A percentile compares a stretch with the other conserved stretches of the same genome.
Evolutionary conservation across 352 stramenopile species (phyloP).

Genomic region (Phytophthora litchii): DNA sequence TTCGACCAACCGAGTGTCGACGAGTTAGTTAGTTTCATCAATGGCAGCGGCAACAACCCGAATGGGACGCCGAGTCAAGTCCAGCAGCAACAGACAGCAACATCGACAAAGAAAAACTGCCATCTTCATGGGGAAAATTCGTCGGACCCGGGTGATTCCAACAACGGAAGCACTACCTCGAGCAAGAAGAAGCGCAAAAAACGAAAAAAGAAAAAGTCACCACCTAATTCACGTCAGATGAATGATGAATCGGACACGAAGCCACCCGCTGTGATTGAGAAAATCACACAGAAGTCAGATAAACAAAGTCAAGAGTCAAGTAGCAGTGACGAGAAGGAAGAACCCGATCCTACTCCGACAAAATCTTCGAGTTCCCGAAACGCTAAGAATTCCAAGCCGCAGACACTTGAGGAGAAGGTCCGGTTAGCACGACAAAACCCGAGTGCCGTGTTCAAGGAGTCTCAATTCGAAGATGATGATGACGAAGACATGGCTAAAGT

Average conservation of each 20-base stretch:
- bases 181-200: slow-evolving; percentile 79
- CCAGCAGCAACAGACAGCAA: slow-evolving; percentile 33
- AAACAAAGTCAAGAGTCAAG: slow-evolving; percentile 26
- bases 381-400: slow-evolving; percentile 16
- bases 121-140: slow-evolving; percentile 33
- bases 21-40: slow-evolving; percentile 85
- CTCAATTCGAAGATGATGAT: slow-evolving; percentile 81
- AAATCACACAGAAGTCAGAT: slow-evolving; percentile 1
- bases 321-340: slow-evolving; percentile 37
- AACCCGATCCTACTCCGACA: slow-evolving; percentile 11
- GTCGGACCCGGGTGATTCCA: slow-evolving; percentile 34
- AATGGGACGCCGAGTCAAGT: slow-evolving; percentile 26
- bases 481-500: slow-evolving; percentile 78
- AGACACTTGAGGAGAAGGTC: slow-evolving; percentile 66
- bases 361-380: slow-evolving; percentile 14
- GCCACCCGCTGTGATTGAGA: slow-evolving; percentile 7
- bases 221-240: slow-evolving; percentile 23
- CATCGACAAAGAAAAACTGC: slow-evolving; percentile 30
- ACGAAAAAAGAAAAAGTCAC: slow-evolving; percentile 74
- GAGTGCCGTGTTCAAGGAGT: slow-evolving; percentile 82
- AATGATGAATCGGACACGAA: slow-evolving; percentile 20
- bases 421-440: slow-evolving; percentile 69
- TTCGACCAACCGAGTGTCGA: slow-evolving; percentile 85
- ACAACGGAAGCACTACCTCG: slow-evolving; percentile 19
- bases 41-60: slow-evolving; percentile 46